Evolutionary conservation across 2,329 filamentous ascomycete species (phyloP), one percentile per base, ranked within the genome.

Genomic region (Cladobotryum protrusum): DNA sequence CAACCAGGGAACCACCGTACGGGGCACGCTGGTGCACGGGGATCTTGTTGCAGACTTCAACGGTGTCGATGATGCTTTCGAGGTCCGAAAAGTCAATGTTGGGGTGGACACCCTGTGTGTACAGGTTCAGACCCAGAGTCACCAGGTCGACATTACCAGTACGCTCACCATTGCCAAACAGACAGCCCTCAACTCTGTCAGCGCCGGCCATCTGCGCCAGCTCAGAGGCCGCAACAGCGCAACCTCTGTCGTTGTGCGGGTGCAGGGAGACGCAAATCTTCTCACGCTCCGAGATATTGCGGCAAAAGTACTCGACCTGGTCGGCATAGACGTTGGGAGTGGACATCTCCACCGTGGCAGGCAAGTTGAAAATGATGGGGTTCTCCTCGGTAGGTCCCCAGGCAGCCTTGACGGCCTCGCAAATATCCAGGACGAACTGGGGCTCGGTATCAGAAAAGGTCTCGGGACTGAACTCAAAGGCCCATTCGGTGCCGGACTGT

Each of bases 281-380:
- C 62, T 96, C 86, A 47, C 91, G 78, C 68, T 96, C 87, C 0
- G 79, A 78, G 63, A 97, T 90, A 65, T 92, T 78, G 47, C 77
- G 81, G 74, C 89, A 95, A 70, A 99, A 99, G 72, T 89, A 95
- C 67, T 99, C 93, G 55, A 99, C 88, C 72, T 95, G 87, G 64
- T 99, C 93, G 45, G 93, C 93, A 66, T 93, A 99, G 43, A 96
- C 81, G 66, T 99, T 99, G 33, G 91, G 91, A 1, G 93, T 96
- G 1, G 89, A 73, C 83, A 96, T 85, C 72, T 99, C 93, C 34
- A 97, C 92, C 0, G 93, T 99, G 2, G 93, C 92, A 1, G 93
- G 92, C 46, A 99, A 78, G 73, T 97, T 97, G 78, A 99, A 93
- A 65, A 99, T 95, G 68, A 99, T 89, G 43, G 86, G 88, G 59